phyloP scores from a whole-genome alignment of 1,139 yeast genomes.

The Kluyveromyces sp. region DNA sequence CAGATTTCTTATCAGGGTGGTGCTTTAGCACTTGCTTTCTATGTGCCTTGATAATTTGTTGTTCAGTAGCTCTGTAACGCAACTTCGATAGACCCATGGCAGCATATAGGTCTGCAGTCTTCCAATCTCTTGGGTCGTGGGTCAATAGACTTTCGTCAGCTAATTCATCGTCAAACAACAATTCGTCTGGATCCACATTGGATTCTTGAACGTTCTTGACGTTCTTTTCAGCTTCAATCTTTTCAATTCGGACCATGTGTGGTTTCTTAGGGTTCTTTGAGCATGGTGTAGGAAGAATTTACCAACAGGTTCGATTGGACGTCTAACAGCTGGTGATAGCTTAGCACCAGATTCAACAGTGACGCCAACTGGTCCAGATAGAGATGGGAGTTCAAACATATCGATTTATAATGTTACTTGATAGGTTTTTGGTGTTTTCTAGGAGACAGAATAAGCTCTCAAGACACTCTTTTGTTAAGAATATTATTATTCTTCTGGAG shows the following conservation, averaged over 20 bases:
- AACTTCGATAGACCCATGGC: constrained; percentile 89
- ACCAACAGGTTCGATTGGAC: constrained; percentile 95
- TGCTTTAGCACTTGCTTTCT: constrained; percentile 94
- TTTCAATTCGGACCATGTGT: constrained; percentile 98
- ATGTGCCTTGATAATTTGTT: constrained; percentile 93
- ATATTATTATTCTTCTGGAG: too few species aligned
- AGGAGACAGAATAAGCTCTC: not conserved
- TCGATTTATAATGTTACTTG: not conserved
- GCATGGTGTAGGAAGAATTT: constrained; percentile 95
- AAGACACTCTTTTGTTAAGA: too few species aligned
- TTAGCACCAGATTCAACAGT: constrained; percentile 45
- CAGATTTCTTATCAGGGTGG: constrained; percentile 93
- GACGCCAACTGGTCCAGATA: constrained; percentile 38
- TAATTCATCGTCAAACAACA: constrained; percentile 73
- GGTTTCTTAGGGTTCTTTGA: constrained; percentile 90
- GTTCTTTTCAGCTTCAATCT: constrained; percentile 85
- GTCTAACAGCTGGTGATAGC: constrained; percentile 63
- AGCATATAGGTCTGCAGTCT: constrained; percentile 90
- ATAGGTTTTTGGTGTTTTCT: not conserved
- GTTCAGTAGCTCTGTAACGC: constrained; percentile 87
- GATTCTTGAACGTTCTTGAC: constrained; percentile 62
- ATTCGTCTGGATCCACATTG: constrained; percentile 64
- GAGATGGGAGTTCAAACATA: constrained; percentile 32
- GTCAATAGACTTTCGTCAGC: constrained; percentile 57
- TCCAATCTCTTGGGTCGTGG: constrained; percentile 98